Percentiles rank a stretch among this genome's conserved stretches.
Conservation (phyloP, 2,329 filamentous ascomycete genomes). For the Cladobotryum mycophilum region DNA sequence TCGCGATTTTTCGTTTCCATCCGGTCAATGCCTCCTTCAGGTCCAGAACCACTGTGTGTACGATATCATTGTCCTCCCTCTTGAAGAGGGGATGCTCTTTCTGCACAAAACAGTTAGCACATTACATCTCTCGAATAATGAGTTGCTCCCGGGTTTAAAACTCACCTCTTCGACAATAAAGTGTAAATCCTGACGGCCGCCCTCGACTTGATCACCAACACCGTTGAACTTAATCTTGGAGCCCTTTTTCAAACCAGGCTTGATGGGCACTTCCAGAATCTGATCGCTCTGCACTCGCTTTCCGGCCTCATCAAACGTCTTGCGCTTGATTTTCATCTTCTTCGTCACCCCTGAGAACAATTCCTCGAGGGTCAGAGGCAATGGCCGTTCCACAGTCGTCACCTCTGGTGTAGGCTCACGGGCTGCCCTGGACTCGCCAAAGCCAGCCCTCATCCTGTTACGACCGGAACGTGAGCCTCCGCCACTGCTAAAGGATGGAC, state of each 20-base stretch:
- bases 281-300: constrained; percentile 85
- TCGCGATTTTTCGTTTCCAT: constrained; percentile 85
- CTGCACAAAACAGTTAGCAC: constrained; percentile 37
- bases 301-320: constrained; percentile 80
- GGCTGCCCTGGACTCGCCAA: constrained; percentile 26
- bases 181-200: constrained; percentile 89
- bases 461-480: constrained; percentile 29
- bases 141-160: too few species aligned
- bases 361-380: constrained; percentile 81
- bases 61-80: constrained; percentile 82
- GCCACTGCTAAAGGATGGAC: constrained; percentile 39
- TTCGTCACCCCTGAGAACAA: constrained; percentile 81
- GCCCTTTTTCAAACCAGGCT: constrained; percentile 89
- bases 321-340: constrained; percentile 97
- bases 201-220: constrained; percentile 96
- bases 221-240: constrained; percentile 98
- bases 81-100: constrained; percentile 81
- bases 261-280: constrained; percentile 90
- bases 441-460: constrained; percentile 36
- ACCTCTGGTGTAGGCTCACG: constrained; percentile 65
- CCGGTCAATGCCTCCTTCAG: constrained; percentile 93
- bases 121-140: neutral
- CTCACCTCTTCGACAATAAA: constrained; percentile 91
- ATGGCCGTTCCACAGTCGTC: constrained; percentile 78
- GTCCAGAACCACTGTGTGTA: constrained; percentile 70